These are phyloP conservation scores for Saccharomycopsis sp. DNA, from an alignment of 805 yeast species.

Conservation along the genomic window DNA sequence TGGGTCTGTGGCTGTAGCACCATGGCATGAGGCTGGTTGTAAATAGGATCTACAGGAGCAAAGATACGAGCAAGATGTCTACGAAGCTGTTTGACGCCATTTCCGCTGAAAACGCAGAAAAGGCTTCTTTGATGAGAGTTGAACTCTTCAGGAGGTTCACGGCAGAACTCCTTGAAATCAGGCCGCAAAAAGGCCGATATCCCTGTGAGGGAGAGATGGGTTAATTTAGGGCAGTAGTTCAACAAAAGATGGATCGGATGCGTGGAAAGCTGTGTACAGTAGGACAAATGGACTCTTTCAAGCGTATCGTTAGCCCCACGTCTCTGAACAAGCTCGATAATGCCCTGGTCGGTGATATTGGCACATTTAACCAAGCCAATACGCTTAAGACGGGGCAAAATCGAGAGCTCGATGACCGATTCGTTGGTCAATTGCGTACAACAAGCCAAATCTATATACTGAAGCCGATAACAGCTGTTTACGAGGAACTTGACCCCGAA, in stretches of 20 bases:
- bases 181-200: conserved; percentile 81
- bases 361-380: conserved; percentile 91
- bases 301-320: conserved; percentile 72
- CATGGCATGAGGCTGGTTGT: not conserved
- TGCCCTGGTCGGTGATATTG: conserved; percentile 80
- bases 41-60: not conserved
- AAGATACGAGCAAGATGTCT: conserved; percentile 40
- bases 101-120: conserved; percentile 91
- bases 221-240: conserved; percentile 74
- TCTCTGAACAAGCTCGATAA: conserved; percentile 56
- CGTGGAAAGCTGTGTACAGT: conserved; percentile 74
- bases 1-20: not conserved
- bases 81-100: conserved; percentile 74
- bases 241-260: conserved; percentile 72
- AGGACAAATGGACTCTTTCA: conserved; percentile 89
- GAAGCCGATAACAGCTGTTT: conserved; percentile 73
- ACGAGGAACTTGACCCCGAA: conserved; percentile 73
- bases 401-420: conserved; percentile 69
- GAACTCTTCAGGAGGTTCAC: conserved; percentile 90
- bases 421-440: conserved; percentile 84
- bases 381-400: conserved; percentile 73
- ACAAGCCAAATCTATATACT: conserved; percentile 92
- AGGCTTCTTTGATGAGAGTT: conserved; percentile 76
- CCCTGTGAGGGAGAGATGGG: conserved; percentile 90
- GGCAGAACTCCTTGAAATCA: conserved; percentile 80